A percentile compares a stretch with the other conserved stretches of the same genome.
These are phyloP conservation scores for Parachlorella kessleri DNA, from an alignment of 139 green algal genomes.

Conservation along the genomic window DNA sequence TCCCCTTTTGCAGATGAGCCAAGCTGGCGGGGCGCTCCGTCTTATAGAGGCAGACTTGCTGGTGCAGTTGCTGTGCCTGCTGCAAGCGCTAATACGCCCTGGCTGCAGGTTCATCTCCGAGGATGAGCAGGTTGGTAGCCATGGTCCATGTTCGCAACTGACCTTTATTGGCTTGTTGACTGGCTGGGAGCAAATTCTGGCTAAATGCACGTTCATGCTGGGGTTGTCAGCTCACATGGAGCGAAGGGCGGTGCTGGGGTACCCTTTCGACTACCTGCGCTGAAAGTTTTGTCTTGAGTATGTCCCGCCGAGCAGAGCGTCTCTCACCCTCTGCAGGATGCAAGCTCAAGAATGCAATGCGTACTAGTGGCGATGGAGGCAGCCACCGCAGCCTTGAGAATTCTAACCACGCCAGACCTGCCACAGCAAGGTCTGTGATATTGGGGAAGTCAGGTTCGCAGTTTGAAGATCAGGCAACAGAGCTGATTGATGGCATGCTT, in stretches of 20 bases:
- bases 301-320: no score
- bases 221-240: not conserved
- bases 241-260: no score
- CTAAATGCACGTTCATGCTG: not conserved
- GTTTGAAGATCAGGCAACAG: not conserved
- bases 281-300: no score
- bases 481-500: no score
- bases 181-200: not conserved
- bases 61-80: not conserved
- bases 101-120: not conserved
- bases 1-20: not conserved
- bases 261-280: no score
- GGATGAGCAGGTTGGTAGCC: not conserved
- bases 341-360: not conserved
- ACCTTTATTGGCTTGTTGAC: not conserved
- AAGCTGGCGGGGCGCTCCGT: not conserved
- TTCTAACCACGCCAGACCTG: constrained; percentile 51
- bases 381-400: constrained; percentile 33
- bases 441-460: no score
- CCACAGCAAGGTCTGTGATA: constrained; percentile 31
- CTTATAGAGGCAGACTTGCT: not conserved
- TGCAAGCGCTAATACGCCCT: not conserved
- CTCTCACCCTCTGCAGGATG: constrained; percentile 4
- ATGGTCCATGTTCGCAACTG: not conserved
- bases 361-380: constrained; percentile 30